A percentile compares a stretch with the other conserved stretches of the same genome.
phyloP scores from a whole-genome alignment of 768 basidiomycete species.

The Myochromella boudieri region DNA sequence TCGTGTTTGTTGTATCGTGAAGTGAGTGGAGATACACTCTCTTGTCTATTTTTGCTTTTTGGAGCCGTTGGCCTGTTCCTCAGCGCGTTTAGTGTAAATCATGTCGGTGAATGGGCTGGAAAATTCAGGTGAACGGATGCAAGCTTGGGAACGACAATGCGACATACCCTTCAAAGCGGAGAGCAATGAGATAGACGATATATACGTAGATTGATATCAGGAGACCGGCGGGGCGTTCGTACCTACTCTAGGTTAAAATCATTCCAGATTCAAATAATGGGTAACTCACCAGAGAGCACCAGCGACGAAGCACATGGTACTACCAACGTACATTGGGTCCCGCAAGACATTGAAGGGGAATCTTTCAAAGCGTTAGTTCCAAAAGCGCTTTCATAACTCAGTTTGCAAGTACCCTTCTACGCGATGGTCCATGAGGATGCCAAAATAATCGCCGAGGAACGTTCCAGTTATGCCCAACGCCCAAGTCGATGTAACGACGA shows the following conservation, averaged over 20 bases:
- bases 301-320: conserved; percentile 86
- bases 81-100: conserved; percentile 68
- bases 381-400: background rate
- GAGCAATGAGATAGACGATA: conserved; percentile 79
- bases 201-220: conserved; percentile 81
- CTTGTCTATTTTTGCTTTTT: conserved; percentile 19
- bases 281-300: conserved; percentile 77
- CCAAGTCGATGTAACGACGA: conserved; percentile 88
- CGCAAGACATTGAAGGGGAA: conserved; percentile 95
- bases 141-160: too few species aligned
- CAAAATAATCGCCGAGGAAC: conserved; percentile 85
- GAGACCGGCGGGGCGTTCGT: conserved; percentile 82
- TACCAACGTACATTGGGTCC: conserved; percentile 98
- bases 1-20: conserved; percentile 7
- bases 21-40: background rate
- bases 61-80: conserved; percentile 21
- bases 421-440: conserved; percentile 81
- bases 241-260: conserved; percentile 44
- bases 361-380: conserved; percentile 23
- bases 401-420: conserved; percentile 64
- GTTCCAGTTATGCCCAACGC: conserved; percentile 92
- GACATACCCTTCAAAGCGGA: conserved; percentile 87
- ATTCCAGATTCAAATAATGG: background rate
- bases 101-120: conserved; percentile 75
- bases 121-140: background rate